phyloP scores from a whole-genome alignment of 805 yeast genomes.

The Kregervanrija pseudodelftensis region DNA sequence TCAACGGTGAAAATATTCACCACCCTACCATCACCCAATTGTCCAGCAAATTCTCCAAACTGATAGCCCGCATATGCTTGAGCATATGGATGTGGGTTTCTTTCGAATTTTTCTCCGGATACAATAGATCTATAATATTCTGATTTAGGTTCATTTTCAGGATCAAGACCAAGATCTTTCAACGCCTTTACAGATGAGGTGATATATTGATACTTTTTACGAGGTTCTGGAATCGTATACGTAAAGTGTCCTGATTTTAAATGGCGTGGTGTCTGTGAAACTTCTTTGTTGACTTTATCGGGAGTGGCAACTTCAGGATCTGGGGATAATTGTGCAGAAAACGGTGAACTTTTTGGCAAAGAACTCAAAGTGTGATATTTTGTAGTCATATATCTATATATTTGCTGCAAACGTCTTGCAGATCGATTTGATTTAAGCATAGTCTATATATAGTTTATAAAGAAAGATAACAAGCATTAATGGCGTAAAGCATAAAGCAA shows the following conservation, averaged over 20 bases:
- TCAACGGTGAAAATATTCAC: conserved; percentile 69
- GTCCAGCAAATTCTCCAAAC: conserved; percentile 95
- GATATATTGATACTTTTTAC: conserved; percentile 47
- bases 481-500: too few relatives aligned
- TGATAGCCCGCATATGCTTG: conserved; percentile 96
- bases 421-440: too few relatives aligned
- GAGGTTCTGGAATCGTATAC: conserved; percentile 59
- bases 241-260: conserved; percentile 61
- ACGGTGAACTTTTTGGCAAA: conserved; percentile 23
- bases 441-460: too few relatives aligned
- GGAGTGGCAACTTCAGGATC: conserved; percentile 24
- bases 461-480: too few relatives aligned
- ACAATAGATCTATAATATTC: conserved; percentile 42
- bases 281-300: conserved; percentile 7
- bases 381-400: too few relatives aligned
- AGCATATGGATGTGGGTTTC: conserved; percentile 62
- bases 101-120: conserved; percentile 47
- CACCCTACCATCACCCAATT: conserved; percentile 93
- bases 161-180: conserved; percentile 53
- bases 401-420: too few relatives aligned
- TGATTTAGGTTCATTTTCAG: conserved; percentile 20
- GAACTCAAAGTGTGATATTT: conserved; percentile 10
- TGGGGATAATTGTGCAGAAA: conserved; percentile 21
- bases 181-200: conserved; percentile 56
- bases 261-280: conserved; percentile 31